These are phyloP conservation scores for Aspergillus flavus DNA, from an alignment of 2,329 filamentous ascomycete species.

Conservation along the genomic window DNA sequence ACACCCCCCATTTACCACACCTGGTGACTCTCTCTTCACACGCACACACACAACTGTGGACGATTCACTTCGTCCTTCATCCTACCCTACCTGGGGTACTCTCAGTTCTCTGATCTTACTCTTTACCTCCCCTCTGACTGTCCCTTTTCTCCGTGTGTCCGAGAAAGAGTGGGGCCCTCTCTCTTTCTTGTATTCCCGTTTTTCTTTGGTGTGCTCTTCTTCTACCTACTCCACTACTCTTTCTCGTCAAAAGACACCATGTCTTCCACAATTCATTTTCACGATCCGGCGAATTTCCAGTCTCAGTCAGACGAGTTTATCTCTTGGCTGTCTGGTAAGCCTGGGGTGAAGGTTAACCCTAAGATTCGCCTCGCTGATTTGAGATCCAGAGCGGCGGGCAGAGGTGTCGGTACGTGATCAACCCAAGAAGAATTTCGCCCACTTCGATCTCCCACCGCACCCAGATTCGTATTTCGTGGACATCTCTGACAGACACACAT, in stretches of 20 bases:
- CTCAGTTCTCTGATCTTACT: background rate
- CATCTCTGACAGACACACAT: constrained; percentile 25
- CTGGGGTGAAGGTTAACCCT: constrained; percentile 57
- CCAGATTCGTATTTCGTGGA: constrained; percentile 12
- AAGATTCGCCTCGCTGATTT: constrained; percentile 64
- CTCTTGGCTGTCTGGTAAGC: constrained; percentile 56
- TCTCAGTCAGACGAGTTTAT: constrained; percentile 56
- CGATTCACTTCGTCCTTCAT: background rate
- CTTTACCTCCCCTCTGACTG: constrained; percentile 5
- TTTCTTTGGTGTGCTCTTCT: constrained; percentile 17
- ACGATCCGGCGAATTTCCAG: constrained; percentile 44
- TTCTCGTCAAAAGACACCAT: constrained; percentile 27
- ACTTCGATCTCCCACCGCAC: constrained; percentile 14
- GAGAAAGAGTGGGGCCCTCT: constrained; percentile 1
- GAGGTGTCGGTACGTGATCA: constrained; percentile 62
- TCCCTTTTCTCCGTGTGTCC: background rate
- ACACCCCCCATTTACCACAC: background rate
- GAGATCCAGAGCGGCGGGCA: constrained; percentile 57
- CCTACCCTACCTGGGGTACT: background rate
- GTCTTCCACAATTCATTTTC: constrained; percentile 39
- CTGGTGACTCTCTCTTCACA: background rate
- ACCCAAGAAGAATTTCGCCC: constrained; percentile 24
- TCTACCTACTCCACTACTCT: constrained; percentile 7
- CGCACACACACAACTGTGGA: background rate
- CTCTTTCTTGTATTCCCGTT: constrained; percentile 6